Percentiles rank a stretch among this genome's conserved stretches.
Evolutionary conservation across 306 rosid genomes (phyloP).

Genomic region (Gleditsia sinensis): DNA sequence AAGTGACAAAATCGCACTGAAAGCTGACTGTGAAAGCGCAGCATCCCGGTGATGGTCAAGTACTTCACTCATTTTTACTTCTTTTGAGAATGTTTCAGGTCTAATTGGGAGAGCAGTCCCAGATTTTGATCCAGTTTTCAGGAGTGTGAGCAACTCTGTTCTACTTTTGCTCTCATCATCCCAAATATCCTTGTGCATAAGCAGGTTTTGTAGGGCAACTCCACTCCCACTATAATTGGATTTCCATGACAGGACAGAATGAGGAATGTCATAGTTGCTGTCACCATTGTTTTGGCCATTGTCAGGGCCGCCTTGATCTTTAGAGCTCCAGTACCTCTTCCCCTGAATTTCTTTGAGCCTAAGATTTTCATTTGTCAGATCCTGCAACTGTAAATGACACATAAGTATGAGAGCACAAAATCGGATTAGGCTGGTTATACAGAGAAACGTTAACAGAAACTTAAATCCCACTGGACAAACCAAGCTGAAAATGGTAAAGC

Average conservation of each 20-base stretch:
- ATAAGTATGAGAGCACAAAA: slow-evolving; percentile 17
- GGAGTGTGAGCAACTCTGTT: slow-evolving; percentile 44
- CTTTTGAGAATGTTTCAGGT: slow-evolving; percentile 34
- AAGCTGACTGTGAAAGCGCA: slow-evolving; percentile 67
- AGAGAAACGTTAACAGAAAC: background rate
- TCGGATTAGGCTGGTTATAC: background rate
- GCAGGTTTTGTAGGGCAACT: slow-evolving; percentile 45
- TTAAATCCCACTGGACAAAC: background rate
- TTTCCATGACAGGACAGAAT: slow-evolving; percentile 41
- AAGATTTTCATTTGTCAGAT: slow-evolving; percentile 58
- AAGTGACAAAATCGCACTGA: slow-evolving; percentile 72
- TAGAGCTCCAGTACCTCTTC: slow-evolving; percentile 55
- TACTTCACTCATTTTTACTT: slow-evolving; percentile 21
- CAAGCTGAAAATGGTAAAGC: slow-evolving; percentile 9
- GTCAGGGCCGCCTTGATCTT: slow-evolving; percentile 36
- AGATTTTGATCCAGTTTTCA: slow-evolving; percentile 38
- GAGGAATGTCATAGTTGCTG: slow-evolving; percentile 30
- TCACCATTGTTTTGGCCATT: slow-evolving; percentile 30
- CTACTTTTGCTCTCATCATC: slow-evolving; percentile 44
- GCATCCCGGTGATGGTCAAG: slow-evolving; percentile 41
- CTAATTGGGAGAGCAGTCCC: slow-evolving; percentile 15
- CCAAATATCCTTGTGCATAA: slow-evolving; percentile 39
- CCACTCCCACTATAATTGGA: slow-evolving; percentile 46
- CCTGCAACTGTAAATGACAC: slow-evolving; percentile 51
- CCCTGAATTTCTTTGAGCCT: slow-evolving; percentile 60